Base-by-base conservation (phyloP, 2,329 filamentous ascomycete genomes). In the Biscogniauxia mediterranea region DNA sequence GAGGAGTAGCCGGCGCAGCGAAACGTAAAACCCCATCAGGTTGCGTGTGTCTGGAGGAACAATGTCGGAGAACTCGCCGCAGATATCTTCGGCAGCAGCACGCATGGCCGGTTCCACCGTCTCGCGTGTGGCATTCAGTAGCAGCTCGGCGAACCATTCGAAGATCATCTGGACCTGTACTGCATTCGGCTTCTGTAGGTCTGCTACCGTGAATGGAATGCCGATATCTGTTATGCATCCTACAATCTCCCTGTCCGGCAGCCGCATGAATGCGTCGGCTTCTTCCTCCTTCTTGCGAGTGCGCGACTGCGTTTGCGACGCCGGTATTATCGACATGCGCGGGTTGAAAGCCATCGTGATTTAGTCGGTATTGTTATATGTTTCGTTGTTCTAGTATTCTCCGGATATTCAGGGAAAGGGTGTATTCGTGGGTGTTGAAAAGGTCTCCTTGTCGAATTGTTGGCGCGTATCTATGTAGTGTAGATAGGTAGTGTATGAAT, bases 141-240 rank as follows among this genome's bases (percentile, higher is more conserved):
- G 85, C 19, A 97, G 83, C 73, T 97, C 93, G 61, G 93, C 93
- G 69, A 99, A 95, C 90, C 93, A 96, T 82, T 99, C 95, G 74
- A 98, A 96, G 57, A 99, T 93, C 81, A 95, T 93, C 77, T 99
- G 95, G 58, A 98, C 93, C 72, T 97, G 93, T 63, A 94, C 86
- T 2, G 95, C 90, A 70, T 97, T 97, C 5, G 95, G 95, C 74
- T 97, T 98, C 70, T 94, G 88, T 50, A 99, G 84, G 77, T 99
- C 94, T 63, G 90, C 86, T 19, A 93, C 82, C 42, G 87, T 90
- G 76, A 98, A 97, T 26, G 87, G 88, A 70, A 98, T 93, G 61
- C 94, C 94, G 71, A 98, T 97, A 75, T 98, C 95, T 71, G 90
- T 95, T 79, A 99, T 97, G 77, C 95, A 99, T 74, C 91, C 93